phyloP scores from a whole-genome alignment of 768 basidiomycete genomes.

The Panaeolus papilionaceus region DNA sequence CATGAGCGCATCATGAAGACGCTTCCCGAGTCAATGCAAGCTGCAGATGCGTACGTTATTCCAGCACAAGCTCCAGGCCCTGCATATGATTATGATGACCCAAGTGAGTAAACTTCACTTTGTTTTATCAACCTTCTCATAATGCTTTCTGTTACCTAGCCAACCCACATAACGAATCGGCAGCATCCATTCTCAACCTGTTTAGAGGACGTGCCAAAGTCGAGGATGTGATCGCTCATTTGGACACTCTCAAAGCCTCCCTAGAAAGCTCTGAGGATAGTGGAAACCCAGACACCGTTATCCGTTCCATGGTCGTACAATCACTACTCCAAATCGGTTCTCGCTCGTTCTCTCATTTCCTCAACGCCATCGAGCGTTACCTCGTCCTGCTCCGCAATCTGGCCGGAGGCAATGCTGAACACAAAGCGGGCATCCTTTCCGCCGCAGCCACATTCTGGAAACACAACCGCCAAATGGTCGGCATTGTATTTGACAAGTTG shows the following conservation, averaged over 20 bases:
- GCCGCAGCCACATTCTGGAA: constrained; percentile 84
- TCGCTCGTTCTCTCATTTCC: constrained; percentile 95
- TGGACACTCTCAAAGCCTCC: constrained; percentile 71
- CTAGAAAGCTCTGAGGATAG: constrained; percentile 67
- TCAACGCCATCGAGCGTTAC: constrained; percentile 97
- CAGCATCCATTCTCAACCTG: constrained; percentile 77
- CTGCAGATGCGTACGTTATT: constrained; percentile 65
- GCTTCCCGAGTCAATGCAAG: constrained; percentile 83
- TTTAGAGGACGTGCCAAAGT: constrained; percentile 83
- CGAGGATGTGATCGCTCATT: constrained; percentile 78
- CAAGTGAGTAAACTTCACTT: constrained; percentile 50
- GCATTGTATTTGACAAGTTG: constrained; percentile 95
- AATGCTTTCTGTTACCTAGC: constrained; percentile 46
- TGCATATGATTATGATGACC: constrained; percentile 83
- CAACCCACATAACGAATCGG: constrained; percentile 80
- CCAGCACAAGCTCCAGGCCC: constrained; percentile 77
- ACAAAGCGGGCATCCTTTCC: constrained; percentile 73
- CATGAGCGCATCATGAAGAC: constrained; percentile 92
- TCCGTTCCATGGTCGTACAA: constrained; percentile 84
- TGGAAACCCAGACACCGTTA: constrained; percentile 65
- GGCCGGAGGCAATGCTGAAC: constrained; percentile 56
- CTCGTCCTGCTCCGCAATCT: constrained; percentile 75
- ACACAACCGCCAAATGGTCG: constrained; percentile 83
- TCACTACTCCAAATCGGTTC: constrained; percentile 91
- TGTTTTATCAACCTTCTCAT: not conserved